phyloP scores from a whole-genome alignment of 1,139 yeast species.

The Hanseniaspora sp. region DNA sequence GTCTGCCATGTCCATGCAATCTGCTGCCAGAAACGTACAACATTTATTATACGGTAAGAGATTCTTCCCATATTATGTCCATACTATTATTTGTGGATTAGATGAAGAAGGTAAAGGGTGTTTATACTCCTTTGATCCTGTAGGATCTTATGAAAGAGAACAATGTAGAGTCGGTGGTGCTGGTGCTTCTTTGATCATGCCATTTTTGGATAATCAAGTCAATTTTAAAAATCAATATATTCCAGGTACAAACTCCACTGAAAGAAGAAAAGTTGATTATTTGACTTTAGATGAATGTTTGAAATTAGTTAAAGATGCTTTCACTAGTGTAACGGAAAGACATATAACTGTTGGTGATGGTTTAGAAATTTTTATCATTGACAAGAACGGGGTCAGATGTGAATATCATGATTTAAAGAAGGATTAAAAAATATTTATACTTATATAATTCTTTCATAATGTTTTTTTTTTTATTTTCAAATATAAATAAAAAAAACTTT shows the following conservation, averaged over 20 bases:
- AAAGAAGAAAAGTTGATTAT: constrained; percentile 50
- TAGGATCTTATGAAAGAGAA: constrained; percentile 94
- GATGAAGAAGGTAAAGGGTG: constrained; percentile 94
- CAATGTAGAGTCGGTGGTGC: constrained; percentile 98
- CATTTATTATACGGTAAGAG: constrained; percentile 85
- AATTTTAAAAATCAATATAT: constrained; percentile 83
- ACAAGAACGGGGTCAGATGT: constrained; percentile 81
- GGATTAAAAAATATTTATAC: constrained; percentile 40
- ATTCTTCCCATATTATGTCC: constrained; percentile 92
- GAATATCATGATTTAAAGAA: constrained; percentile 80
- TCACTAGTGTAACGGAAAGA: constrained; percentile 92
- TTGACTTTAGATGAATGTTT: constrained; percentile 75
- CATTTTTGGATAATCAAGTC: constrained; percentile 94
- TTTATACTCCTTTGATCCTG: constrained; percentile 92
- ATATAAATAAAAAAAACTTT: constrained; percentile 19
- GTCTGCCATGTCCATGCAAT: constrained; percentile 43
- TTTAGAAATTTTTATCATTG: constrained; percentile 75
- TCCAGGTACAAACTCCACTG: constrained; percentile 61
- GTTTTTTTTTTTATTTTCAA: neutral
- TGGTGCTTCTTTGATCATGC: constrained; percentile 92
- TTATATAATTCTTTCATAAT: constrained; percentile 7
- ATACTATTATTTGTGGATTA: constrained; percentile 86
- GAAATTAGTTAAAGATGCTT: constrained; percentile 81
- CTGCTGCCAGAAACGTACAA: constrained; percentile 87
- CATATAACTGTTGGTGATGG: constrained; percentile 98